Evolutionary conservation across 441 rosid species (phyloP).

Genomic region (Theobroma grandiflorum): DNA sequence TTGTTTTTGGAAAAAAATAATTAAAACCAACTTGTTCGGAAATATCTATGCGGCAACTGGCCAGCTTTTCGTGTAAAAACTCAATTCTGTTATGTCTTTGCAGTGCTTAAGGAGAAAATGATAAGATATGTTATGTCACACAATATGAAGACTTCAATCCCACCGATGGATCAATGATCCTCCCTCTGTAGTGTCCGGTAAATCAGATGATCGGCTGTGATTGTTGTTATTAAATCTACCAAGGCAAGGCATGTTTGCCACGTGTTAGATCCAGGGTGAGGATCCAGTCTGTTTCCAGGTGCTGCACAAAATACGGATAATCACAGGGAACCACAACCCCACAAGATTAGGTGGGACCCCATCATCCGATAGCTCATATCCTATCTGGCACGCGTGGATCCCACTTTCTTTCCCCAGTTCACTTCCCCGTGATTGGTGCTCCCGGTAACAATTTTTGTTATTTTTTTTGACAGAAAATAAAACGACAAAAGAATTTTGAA

Average conservation of each 20-base stretch:
- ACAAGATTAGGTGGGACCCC: conserved; percentile 27
- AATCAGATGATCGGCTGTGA: conserved; percentile 25
- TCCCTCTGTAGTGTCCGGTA: neutral
- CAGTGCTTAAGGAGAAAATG: neutral
- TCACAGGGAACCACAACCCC: neutral
- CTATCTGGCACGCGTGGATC: conserved; percentile 24
- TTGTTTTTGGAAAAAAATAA: neutral
- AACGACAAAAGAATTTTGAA: neutral
- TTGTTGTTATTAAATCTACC: neutral
- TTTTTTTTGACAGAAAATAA: neutral
- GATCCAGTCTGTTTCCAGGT: conserved; percentile 7
- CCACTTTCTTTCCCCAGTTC: conserved; percentile 16
- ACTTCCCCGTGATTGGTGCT: conserved; percentile 53
- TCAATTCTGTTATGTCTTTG: neutral
- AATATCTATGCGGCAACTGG: conserved; percentile 15
- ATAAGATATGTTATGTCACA: neutral
- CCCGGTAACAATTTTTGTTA: neutral
- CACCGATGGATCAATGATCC: neutral
- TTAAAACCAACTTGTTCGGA: neutral
- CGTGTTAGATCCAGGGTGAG: neutral
- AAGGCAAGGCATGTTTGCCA: conserved; percentile 36
- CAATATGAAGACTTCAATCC: neutral
- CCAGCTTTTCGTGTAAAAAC: neutral
- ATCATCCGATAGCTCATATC: neutral
- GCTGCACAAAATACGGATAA: neutral